Percentiles rank a stretch among this genome's conserved stretches.
Conservation (phyloP, 352 stramenopile species). For the Globisporangium paroecandrum region DNA sequence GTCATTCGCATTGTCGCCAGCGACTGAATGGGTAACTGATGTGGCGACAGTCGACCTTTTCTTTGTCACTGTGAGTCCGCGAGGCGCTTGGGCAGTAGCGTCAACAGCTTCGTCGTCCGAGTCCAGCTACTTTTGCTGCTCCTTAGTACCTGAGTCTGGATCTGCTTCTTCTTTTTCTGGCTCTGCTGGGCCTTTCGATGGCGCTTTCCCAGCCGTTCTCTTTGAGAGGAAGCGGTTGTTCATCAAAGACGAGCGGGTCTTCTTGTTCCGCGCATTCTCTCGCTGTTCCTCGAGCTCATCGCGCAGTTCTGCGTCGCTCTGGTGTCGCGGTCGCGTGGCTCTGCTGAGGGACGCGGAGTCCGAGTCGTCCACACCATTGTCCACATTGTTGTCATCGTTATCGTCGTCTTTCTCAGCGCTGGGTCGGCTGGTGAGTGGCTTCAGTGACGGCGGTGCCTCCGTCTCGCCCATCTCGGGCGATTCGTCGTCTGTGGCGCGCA, state of each 20-base stretch:
- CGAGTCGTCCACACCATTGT: neutral
- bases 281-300: slow-evolving; percentile 41
- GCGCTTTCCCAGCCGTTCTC: neutral
- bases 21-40: neutral
- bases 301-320: slow-evolving; percentile 34
- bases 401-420: neutral
- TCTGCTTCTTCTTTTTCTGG: neutral
- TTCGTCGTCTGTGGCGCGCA: neutral
- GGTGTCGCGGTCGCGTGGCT: slow-evolving; percentile 16
- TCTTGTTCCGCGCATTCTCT: slow-evolving; percentile 19
- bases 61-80: slow-evolving; percentile 13
- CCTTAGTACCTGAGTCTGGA: neutral
- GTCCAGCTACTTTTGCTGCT: slow-evolving; percentile 8
- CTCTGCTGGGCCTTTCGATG: neutral
- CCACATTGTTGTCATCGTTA: slow-evolving; percentile 3
- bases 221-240: slow-evolving; percentile 54
- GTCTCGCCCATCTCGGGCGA: neutral
- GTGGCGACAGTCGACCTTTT: slow-evolving; percentile 16
- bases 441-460: neutral
- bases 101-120: neutral
- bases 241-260: slow-evolving; percentile 20
- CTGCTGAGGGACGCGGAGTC: neutral
- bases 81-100: neutral
- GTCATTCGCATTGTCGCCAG: neutral
- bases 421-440: neutral